Conservation (phyloP, 768 basidiomycete genomes). For the Podaxis mareebaensis region DNA sequence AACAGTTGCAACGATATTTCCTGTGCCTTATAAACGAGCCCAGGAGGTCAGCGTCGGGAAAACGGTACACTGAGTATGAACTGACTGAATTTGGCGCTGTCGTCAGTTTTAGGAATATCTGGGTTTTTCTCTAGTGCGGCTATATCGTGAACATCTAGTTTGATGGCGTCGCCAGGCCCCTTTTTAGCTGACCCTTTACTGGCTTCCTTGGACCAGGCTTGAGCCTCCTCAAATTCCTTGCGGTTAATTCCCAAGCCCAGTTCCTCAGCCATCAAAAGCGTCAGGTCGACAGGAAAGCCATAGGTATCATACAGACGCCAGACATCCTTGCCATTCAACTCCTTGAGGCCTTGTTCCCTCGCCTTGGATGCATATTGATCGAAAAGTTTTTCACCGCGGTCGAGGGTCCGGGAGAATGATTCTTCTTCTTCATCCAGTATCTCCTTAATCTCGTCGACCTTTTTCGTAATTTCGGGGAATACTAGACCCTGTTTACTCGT, state of each 20-base stretch:
- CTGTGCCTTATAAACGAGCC: constrained; percentile 50
- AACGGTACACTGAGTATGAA: neutral
- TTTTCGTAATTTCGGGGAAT: constrained; percentile 93
- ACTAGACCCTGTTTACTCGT: constrained; percentile 59
- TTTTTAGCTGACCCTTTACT: constrained; percentile 84
- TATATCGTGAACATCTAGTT: constrained; percentile 95
- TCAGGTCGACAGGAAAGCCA: constrained; percentile 97
- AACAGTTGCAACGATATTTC: constrained; percentile 73
- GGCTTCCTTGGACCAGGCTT: constrained; percentile 85
- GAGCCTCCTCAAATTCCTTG: constrained; percentile 85
- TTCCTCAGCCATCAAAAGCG: constrained; percentile 96
- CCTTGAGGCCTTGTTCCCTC: constrained; percentile 56
- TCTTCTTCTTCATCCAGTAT: constrained; percentile 97
- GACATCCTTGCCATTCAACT: constrained; percentile 88
- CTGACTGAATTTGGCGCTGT: constrained; percentile 86
- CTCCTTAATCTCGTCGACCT: constrained; percentile 82
- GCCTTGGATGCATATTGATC: constrained; percentile 81
- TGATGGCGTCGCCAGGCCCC: constrained; percentile 66
- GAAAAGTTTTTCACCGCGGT: constrained; percentile 95
- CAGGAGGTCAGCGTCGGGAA: neutral
- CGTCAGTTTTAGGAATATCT: constrained; percentile 87
- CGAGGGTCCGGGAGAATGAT: constrained; percentile 95
- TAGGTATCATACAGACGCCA: constrained; percentile 98
- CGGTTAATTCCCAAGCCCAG: constrained; percentile 82
- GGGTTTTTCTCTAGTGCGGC: constrained; percentile 79